Percentiles rank a stretch among this genome's conserved stretches.
Evolutionary conservation across 345 rosid species (phyloP).

Genomic region (Draba incana): DNA sequence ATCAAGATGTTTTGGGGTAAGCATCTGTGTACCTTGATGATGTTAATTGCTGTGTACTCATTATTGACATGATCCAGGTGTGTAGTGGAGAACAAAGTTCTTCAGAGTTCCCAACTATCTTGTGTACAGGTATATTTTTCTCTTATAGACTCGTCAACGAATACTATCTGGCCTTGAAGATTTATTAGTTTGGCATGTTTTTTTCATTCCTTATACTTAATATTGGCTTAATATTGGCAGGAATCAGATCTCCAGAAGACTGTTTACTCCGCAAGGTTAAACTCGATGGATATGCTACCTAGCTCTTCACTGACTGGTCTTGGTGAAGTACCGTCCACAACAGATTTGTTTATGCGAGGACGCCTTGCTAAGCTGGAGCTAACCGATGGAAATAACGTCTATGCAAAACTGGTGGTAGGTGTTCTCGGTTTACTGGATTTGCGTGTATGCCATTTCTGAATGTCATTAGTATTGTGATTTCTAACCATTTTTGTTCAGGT

Average conservation of each 20-base stretch:
- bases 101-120: slow-evolving; percentile 73
- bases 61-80: slow-evolving; percentile 60
- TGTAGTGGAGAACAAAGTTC: slow-evolving; percentile 95
- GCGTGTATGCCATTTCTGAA: not conserved
- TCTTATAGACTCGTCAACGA: not conserved
- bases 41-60: slow-evolving; percentile 12
- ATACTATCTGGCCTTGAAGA: not conserved
- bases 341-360: slow-evolving; percentile 49
- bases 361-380: slow-evolving; percentile 73
- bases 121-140: slow-evolving; percentile 61
- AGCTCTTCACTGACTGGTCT: slow-evolving; percentile 48
- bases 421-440: slow-evolving; percentile 7
- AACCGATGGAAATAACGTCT: slow-evolving; percentile 70
- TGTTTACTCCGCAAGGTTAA: slow-evolving; percentile 68
- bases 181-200: slow-evolving; percentile 1
- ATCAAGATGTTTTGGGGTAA: slow-evolving; percentile 81
- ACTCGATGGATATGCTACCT: slow-evolving; percentile 71
- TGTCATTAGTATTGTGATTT: not conserved
- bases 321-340: slow-evolving; percentile 48
- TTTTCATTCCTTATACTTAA: not conserved
- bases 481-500: slow-evolving; percentile 51
- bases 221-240: slow-evolving; percentile 45
- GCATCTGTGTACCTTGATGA: slow-evolving; percentile 27
- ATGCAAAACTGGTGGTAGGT: slow-evolving; percentile 89
- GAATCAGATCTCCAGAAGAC: slow-evolving; percentile 67